Evolutionary conservation across 1,139 yeast species (phyloP).

Genomic region (Starmera stellimalicola): DNA sequence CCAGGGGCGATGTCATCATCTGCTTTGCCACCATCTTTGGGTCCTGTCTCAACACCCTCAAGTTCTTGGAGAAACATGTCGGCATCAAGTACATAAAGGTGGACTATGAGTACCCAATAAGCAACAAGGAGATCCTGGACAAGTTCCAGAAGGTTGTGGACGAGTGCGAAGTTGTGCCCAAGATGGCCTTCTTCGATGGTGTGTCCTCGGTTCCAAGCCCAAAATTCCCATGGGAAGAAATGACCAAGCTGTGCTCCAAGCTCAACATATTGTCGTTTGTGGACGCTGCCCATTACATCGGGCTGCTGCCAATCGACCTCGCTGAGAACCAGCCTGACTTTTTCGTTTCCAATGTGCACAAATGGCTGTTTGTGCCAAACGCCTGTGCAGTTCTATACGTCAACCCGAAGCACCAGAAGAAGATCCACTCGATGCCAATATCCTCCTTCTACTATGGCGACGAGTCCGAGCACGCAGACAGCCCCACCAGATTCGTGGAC

Average conservation of each 20-base stretch:
- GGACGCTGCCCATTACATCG: slow-evolving; percentile 68
- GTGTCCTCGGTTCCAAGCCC: slow-evolving; percentile 58
- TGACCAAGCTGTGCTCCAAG: slow-evolving; percentile 38
- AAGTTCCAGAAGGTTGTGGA: slow-evolving; percentile 23
- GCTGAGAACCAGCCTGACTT: slow-evolving; percentile 45
- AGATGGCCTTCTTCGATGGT: slow-evolving; percentile 48
- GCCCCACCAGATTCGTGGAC: neutral
- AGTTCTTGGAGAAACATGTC: slow-evolving; percentile 31
- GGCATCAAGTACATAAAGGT: slow-evolving; percentile 38
- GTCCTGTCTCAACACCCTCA: slow-evolving; percentile 45
- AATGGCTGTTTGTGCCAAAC: slow-evolving; percentile 55
- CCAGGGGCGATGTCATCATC: slow-evolving; percentile 37
- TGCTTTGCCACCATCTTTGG: slow-evolving; percentile 44
- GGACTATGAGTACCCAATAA: slow-evolving; percentile 37
- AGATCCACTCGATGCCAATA: slow-evolving; percentile 50
- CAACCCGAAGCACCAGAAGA: slow-evolving; percentile 36
- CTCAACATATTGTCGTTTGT: slow-evolving; percentile 43
- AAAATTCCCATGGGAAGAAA: slow-evolving; percentile 42
- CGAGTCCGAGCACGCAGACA: neutral
- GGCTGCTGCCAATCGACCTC: slow-evolving; percentile 35
- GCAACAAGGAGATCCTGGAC: slow-evolving; percentile 35
- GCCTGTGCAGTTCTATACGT: slow-evolving; percentile 55
- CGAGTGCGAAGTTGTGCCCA: slow-evolving; percentile 15
- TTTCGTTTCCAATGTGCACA: slow-evolving; percentile 54
- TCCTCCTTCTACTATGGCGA: slow-evolving; percentile 23